These are phyloP conservation scores for Leishmania aethiopica DNA, from an alignment of 208 protist species.

Conservation along the genomic window DNA sequence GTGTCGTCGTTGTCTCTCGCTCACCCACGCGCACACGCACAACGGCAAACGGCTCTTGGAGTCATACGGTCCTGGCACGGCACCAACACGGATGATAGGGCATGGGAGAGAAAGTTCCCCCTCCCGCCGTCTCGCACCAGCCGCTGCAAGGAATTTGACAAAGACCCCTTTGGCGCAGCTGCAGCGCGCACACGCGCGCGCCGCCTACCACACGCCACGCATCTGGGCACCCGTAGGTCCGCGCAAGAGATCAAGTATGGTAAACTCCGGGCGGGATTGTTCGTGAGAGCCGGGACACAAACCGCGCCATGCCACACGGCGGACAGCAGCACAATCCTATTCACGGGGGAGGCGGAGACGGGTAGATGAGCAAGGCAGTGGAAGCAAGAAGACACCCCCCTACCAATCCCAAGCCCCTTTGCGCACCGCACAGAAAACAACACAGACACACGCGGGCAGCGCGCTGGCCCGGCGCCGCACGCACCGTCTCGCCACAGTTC, in stretches of 20 bases:
- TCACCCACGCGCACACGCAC: not conserved
- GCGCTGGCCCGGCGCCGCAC: slow-evolving; percentile 3
- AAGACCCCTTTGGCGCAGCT: slow-evolving; percentile 10
- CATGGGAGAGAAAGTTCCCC: not conserved
- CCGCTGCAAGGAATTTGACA: slow-evolving; percentile 36
- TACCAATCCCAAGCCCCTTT: not conserved
- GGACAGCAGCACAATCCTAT: not conserved
- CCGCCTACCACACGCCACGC: not conserved
- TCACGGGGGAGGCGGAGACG: not conserved
- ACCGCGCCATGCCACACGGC: not conserved
- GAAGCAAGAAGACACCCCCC: not conserved
- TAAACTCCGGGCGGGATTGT: slow-evolving; percentile 77
- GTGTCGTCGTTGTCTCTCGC: slow-evolving; percentile 32
- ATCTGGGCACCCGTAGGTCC: slow-evolving; percentile 69
- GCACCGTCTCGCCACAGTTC: slow-evolving; percentile 5
- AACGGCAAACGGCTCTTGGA: slow-evolving; percentile 12
- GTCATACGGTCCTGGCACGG: slow-evolving; percentile 32
- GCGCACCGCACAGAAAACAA: not conserved
- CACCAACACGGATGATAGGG: slow-evolving; percentile 7
- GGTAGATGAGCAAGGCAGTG: not conserved
- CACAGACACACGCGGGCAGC: not conserved
- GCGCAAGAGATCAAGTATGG: slow-evolving; percentile 52
- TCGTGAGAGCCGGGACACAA: slow-evolving; percentile 38
- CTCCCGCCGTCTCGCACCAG: slow-evolving; percentile 9
- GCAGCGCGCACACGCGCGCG: not conserved